These are phyloP conservation scores for Canariomyces notabilis DNA, from an alignment of 2,329 filamentous ascomycete genomes.

Conservation along the genomic window DNA sequence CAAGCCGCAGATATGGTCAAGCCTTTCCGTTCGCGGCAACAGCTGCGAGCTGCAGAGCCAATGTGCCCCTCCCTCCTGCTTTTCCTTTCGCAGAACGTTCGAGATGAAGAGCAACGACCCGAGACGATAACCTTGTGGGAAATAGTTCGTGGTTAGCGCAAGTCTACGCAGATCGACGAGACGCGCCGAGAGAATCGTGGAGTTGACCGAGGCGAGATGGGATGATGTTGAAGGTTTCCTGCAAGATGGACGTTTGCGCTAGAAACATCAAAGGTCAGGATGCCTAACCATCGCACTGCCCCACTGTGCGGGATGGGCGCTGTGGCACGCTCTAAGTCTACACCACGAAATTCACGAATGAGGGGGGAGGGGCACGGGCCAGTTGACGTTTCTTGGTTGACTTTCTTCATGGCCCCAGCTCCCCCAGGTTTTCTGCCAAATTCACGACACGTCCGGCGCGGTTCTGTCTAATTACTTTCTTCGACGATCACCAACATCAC, in stretches of 20 bases:
- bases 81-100: conserved; percentile 3
- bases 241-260: conserved; percentile 6
- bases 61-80: conserved; percentile 20
- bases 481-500: conserved; percentile 1
- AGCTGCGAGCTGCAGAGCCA: conserved; percentile 6
- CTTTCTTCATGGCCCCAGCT: conserved; percentile 10
- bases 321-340: conserved; percentile 16
- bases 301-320: conserved; percentile 6
- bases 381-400: background rate
- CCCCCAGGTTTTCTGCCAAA: conserved; percentile 17
- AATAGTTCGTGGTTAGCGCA: no score
- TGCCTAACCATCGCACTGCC: conserved; percentile 17
- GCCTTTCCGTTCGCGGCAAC: conserved; percentile 2
- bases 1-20: background rate
- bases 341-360: no score
- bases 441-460: conserved; percentile 18
- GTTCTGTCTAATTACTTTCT: conserved; percentile 4
- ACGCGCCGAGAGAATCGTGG: no score
- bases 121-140: no score
- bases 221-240: conserved; percentile 7
- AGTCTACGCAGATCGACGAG: no score
- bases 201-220: conserved; percentile 9
- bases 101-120: conserved; percentile 6
- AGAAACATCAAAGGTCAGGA: conserved; percentile 22
- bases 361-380: conserved; percentile 20